Evolutionary conservation across 768 basidiomycete species (phyloP).

Genomic region (Boletus pseudopeckii): DNA sequence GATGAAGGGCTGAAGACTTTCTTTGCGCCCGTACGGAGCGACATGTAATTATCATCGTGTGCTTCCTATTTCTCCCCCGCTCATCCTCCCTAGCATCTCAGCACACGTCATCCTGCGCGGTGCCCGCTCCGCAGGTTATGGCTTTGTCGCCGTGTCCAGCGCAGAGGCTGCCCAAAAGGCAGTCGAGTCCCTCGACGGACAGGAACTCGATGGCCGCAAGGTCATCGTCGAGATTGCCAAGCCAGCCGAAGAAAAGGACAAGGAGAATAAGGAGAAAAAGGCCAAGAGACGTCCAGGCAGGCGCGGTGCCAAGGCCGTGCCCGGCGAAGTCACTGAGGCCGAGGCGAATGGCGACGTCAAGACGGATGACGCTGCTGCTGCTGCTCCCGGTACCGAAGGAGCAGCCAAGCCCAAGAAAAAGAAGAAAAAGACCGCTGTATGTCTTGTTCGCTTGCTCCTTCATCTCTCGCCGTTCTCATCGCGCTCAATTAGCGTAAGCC

Average conservation of each 20-base stretch:
- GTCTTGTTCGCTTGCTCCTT: not conserved
- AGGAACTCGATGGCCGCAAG: slow-evolving; percentile 83
- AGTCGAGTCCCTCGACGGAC: slow-evolving; percentile 80
- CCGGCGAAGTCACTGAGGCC: slow-evolving; percentile 86
- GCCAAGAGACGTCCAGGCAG: slow-evolving; percentile 79
- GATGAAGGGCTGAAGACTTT: slow-evolving; percentile 94
- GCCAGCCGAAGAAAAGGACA: slow-evolving; percentile 83
- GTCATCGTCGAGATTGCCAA: slow-evolving; percentile 93
- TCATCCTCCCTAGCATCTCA: slow-evolving; percentile 53
- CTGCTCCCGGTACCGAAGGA: slow-evolving; percentile 48
- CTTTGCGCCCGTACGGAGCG: slow-evolving; percentile 83
- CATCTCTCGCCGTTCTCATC: slow-evolving; percentile 7
- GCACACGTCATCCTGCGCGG: slow-evolving; percentile 87
- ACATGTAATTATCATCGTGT: slow-evolving; percentile 64
- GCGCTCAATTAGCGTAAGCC: slow-evolving; percentile 50
- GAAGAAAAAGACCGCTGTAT: slow-evolving; percentile 69
- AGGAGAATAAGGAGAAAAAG: slow-evolving; percentile 72
- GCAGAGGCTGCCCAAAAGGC: slow-evolving; percentile 84
- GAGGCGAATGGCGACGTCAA: slow-evolving; percentile 79
- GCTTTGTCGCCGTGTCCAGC: slow-evolving; percentile 82
- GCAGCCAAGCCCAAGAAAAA: slow-evolving; percentile 71
- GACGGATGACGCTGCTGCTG: slow-evolving; percentile 51
- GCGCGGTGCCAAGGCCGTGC: slow-evolving; percentile 82
- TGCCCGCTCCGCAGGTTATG: slow-evolving; percentile 84
- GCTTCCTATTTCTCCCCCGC: slow-evolving; percentile 1